These are phyloP conservation scores for Solanum virginianum DNA, from an alignment of 257 asterid species.

Conservation along the genomic window DNA sequence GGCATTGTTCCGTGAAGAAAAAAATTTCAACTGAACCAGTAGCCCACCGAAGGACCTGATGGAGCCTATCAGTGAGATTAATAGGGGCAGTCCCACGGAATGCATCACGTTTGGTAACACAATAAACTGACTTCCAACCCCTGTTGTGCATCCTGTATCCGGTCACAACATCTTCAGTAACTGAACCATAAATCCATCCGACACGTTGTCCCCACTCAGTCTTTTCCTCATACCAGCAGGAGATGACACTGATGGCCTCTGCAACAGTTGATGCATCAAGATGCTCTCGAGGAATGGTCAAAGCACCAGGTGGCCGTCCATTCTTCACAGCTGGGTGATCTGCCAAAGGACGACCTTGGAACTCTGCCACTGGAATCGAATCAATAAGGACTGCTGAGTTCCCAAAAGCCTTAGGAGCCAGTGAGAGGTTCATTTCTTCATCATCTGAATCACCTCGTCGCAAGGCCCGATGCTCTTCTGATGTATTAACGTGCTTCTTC, in stretches of 20 bases:
- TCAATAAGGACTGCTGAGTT: slow-evolving; percentile 53
- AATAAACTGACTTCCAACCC: slow-evolving; percentile 63
- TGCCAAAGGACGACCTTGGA: slow-evolving; percentile 64
- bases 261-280: slow-evolving; percentile 64
- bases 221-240: slow-evolving; percentile 73
- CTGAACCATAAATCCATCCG: slow-evolving; percentile 73
- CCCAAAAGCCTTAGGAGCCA: slow-evolving; percentile 49
- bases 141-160: slow-evolving; percentile 71
- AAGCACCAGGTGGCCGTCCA: slow-evolving; percentile 63
- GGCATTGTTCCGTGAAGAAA: slow-evolving; percentile 63
- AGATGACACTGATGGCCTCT: slow-evolving; percentile 61
- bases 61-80: slow-evolving; percentile 64
- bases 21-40: slow-evolving; percentile 74
- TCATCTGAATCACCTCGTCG: slow-evolving; percentile 56
- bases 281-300: slow-evolving; percentile 51
- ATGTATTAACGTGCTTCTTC: slow-evolving; percentile 10
- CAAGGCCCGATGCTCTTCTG: slow-evolving; percentile 48
- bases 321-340: slow-evolving; percentile 64
- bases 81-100: slow-evolving; percentile 76
- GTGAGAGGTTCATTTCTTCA: slow-evolving; percentile 40
- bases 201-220: slow-evolving; percentile 71
- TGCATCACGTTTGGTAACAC: slow-evolving; percentile 64
- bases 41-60: slow-evolving; percentile 76
- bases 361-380: slow-evolving; percentile 63
- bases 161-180: slow-evolving; percentile 64